A percentile compares a stretch with the other conserved stretches of the same genome.
phyloP scores from a whole-genome alignment of 805 yeast genomes.

The Komagataella populi region DNA sequence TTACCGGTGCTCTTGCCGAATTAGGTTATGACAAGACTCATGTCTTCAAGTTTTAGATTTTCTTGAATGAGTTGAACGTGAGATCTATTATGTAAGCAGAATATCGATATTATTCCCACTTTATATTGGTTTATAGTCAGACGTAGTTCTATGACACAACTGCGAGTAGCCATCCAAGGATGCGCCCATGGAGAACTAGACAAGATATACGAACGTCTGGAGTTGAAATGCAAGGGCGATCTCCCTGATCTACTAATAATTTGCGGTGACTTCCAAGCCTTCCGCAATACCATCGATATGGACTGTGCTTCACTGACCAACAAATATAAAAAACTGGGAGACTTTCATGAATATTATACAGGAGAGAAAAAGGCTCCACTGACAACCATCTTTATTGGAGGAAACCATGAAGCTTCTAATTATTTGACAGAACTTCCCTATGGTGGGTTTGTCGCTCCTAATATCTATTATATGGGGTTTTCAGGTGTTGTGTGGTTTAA shows the following conservation, averaged over 20 bases:
- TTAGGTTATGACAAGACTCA: slow-evolving; percentile 78
- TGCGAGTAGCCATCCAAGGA: slow-evolving; percentile 65
- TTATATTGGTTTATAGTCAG: background rate
- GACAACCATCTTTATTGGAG: slow-evolving; percentile 77
- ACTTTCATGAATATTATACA: slow-evolving; percentile 59
- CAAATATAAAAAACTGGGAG: slow-evolving; percentile 66
- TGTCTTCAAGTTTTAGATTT: slow-evolving; percentile 69
- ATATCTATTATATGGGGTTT: slow-evolving; percentile 75
- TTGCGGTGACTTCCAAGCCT: slow-evolving; percentile 87
- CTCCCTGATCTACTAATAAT: slow-evolving; percentile 51
- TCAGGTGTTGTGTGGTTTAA: slow-evolving; percentile 60
- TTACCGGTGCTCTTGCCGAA: slow-evolving; percentile 76
- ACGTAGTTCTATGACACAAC: background rate
- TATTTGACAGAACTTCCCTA: slow-evolving; percentile 56
- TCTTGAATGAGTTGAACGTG: background rate
- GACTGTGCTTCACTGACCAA: slow-evolving; percentile 63
- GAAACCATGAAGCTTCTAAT: slow-evolving; percentile 87
- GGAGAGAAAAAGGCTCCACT: slow-evolving; percentile 57
- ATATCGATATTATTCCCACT: background rate
- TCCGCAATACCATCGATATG: slow-evolving; percentile 52
- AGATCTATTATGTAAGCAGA: background rate
- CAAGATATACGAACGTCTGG: slow-evolving; percentile 29
- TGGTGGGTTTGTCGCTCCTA: slow-evolving; percentile 93
- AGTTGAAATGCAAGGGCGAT: slow-evolving; percentile 1
- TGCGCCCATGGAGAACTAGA: slow-evolving; percentile 80